phyloP scores from a whole-genome alignment of 371 early-diverging fungal species.

The Rhizopus delemar region DNA sequence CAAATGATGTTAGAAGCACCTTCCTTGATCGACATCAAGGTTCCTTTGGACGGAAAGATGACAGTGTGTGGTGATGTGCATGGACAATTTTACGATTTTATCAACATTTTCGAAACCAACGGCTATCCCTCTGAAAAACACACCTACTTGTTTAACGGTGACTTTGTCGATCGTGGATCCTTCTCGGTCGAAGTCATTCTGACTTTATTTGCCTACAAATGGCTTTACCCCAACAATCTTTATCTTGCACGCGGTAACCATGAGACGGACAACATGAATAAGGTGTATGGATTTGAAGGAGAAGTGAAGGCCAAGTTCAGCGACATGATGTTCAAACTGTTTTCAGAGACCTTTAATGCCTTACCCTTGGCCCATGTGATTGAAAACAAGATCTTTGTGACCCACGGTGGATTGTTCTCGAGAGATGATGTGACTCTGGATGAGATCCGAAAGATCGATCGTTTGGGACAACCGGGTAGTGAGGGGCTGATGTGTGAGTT shows the following conservation, averaged over 20 bases:
- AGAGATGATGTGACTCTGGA: conserved; percentile 91
- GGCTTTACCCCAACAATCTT: conserved; percentile 85
- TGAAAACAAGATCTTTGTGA: conserved; percentile 90
- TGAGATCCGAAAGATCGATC: conserved; percentile 85
- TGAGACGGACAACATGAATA: conserved; percentile 98
- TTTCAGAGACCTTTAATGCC: conserved; percentile 93
- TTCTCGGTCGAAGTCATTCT: conserved; percentile 95
- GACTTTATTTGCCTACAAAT: conserved; percentile 91
- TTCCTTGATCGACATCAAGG: conserved; percentile 81
- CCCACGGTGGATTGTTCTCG: conserved; percentile 97
- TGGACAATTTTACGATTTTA: conserved; percentile 97
- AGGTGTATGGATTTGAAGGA: conserved; percentile 98
- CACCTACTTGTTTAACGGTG: conserved; percentile 94
- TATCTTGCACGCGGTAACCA: conserved; percentile 98
- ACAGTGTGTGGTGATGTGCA: conserved; percentile 99
- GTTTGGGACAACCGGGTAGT: conserved; percentile 75
- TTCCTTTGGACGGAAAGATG: conserved; percentile 73
- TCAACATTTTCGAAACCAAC: conserved; percentile 91
- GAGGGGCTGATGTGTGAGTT: conserved; percentile 88
- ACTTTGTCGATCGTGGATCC: conserved; percentile 97
- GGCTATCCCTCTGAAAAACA: conserved; percentile 85
- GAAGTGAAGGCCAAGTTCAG: conserved; percentile 95
- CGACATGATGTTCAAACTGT: conserved; percentile 86
- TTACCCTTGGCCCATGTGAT: conserved; percentile 94
- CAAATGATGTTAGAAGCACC: conserved; percentile 71